Evolutionary conservation across 805 yeast species (phyloP), one percentile per base, ranked within the genome.

Genomic region (Torulaspora quercuum): DNA sequence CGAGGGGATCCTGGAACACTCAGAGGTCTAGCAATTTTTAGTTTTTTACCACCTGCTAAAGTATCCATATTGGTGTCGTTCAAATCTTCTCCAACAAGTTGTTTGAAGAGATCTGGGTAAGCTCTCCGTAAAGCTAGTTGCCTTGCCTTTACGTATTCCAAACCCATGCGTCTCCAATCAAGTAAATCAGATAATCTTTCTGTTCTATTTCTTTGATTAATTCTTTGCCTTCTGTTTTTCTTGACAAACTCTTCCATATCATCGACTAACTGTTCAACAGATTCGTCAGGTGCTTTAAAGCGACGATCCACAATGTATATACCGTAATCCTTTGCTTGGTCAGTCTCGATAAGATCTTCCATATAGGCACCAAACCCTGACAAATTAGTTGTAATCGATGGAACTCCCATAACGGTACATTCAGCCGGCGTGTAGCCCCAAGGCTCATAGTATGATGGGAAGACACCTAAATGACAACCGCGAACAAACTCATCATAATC

Each of bases 361-460:
- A 90, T 90, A 67, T 90, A 90, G 49, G 97, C 94, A 33, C 98
- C 98, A 59, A 90, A 90, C 1, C 98, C 98, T 2, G 96, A 86
- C 42, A 90, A 68, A 61, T 90, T 90, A 26, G 98, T 90, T 7
- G 98, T 90, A 55, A 90, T 85, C 5, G 96, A 86, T 11, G 98
- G 98, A 42, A 92, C 95, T 39, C 98, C 98, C 98, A 90, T 90
- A 15, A 92, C 98, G 0, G 98, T 90, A 69, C 98, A 92, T 63
- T 90, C 98, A 6, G 97, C 97, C 3, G 98, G 98, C 2, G 98
- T 90, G 64, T 90, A 90, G 25, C 98, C 98, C 98, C 98, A 90
- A 3, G 98, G 98, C 67, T 90, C 98, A 59, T 90, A 90, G 67
- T 90, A 90, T 0, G 96, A 87, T 33, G 98, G 98, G 80, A 90